Evolutionary conservation across 345 rosid species (phyloP), one percentile per base, ranked within the genome.

Genomic region (Populus pruinosa): DNA sequence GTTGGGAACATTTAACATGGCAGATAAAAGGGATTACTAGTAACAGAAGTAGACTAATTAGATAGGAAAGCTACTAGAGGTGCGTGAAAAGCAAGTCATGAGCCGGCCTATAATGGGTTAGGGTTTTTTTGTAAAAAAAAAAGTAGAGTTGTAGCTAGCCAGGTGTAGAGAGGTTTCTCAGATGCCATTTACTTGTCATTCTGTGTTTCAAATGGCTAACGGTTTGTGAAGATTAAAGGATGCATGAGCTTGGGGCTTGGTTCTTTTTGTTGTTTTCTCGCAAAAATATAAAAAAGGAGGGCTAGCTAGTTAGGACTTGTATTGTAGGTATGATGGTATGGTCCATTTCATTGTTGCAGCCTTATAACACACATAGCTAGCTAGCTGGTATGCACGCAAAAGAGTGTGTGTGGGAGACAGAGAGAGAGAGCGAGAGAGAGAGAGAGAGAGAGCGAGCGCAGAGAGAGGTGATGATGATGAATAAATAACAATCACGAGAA

Each of bases 91-190:
- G 67, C 49, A 82, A 78, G 79, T 41, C 83, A 47, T 14, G 53
- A 87, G 93, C 93, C 91, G 95, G 79, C 95, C 95, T 91, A 91
- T 8, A 66, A 36, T 7, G 6, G 65, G 16, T 31, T 85, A 87
- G 88, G 77, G 79, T 69, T 72, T 70, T 78, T 66, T 11, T 39
- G 6, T 10, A 8, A 39, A 11, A 10, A 41, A 41, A 43, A 43
- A 36, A 78, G 31, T 72, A 49, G 73, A 67, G 71, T 8, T 13
- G 31, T 5, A 14, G 18, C 36, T 65, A 27, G 21, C 17, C 29
- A 31, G 68, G 20, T 10, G 47, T 27, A 29, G 14, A 65, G 55
- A 39, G 35, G 44, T 16, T 67, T 6, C 16, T 72, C 59, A 76
- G 78, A 76, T 83, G 79, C 82, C 80, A 72, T 86, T 81, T 77